Evolutionary conservation across 805 yeast species (phyloP).

Genomic region (Kluyveromyces dobzhanskii): DNA sequence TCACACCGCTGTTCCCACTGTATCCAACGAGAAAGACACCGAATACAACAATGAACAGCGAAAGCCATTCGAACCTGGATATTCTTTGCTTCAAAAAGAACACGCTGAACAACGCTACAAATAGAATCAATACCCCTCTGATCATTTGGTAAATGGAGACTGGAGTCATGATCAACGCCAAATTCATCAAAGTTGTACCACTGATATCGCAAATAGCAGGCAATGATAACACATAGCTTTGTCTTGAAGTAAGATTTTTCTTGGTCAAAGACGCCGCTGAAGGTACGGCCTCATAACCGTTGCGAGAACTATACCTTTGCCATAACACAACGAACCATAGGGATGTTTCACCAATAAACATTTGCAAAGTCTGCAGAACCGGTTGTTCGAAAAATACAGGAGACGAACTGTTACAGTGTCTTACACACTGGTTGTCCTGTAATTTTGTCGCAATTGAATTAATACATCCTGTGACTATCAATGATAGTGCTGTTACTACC

Average conservation of each 20-base stretch:
- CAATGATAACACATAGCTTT: slow-evolving; percentile 36
- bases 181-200: slow-evolving; percentile 68
- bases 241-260: slow-evolving; percentile 14
- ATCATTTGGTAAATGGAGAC: slow-evolving; percentile 81
- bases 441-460: slow-evolving; percentile 68
- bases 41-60: slow-evolving; percentile 51
- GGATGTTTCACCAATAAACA: slow-evolving; percentile 66
- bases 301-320: slow-evolving; percentile 12
- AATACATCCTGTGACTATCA: slow-evolving; percentile 59
- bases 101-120: slow-evolving; percentile 66
- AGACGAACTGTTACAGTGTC: slow-evolving; percentile 27
- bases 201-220: slow-evolving; percentile 66
- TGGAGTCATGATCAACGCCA: slow-evolving; percentile 68
- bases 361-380: slow-evolving; percentile 68
- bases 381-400: slow-evolving; percentile 57
- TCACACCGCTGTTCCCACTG: slow-evolving; percentile 28
- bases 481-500: slow-evolving; percentile 12
- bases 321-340: slow-evolving; percentile 37
- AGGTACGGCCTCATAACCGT: slow-evolving; percentile 2
- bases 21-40: slow-evolving; percentile 71
- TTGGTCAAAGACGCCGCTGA: slow-evolving; percentile 2
- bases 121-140: slow-evolving; percentile 68
- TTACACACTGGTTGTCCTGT: slow-evolving; percentile 69
- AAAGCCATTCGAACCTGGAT: slow-evolving; percentile 57
- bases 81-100: slow-evolving; percentile 49